phyloP scores from a whole-genome alignment of 1,284 basidiomycete species.

The Melampsora larici-populina region DNA sequence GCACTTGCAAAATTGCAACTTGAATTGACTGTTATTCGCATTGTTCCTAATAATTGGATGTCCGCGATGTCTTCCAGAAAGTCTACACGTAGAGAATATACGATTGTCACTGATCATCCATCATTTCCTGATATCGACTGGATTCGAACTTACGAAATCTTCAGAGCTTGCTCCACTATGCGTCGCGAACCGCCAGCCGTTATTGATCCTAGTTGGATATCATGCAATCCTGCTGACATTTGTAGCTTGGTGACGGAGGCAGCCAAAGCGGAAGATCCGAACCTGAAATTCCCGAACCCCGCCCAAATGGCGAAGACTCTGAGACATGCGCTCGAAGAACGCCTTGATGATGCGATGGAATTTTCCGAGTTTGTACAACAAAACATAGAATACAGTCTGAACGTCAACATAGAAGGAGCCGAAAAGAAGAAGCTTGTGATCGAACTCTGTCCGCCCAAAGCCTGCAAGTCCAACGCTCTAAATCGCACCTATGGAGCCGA shows the following conservation, averaged over 20 bases:
- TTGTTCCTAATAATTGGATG: too few species aligned
- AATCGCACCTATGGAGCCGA: constrained; percentile 22
- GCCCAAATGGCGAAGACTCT: not conserved
- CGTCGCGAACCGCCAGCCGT: not conserved
- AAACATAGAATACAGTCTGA: not conserved
- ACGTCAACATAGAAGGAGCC: not conserved
- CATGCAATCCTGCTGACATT: not conserved
- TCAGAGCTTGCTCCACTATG: not conserved
- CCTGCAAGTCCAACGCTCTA: constrained; percentile 11
- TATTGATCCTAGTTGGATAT: not conserved
- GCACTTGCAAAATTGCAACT: too few species aligned
- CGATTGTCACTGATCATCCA: not conserved
- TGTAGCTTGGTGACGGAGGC: not conserved
- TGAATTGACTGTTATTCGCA: too few species aligned
- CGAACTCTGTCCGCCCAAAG: not conserved
- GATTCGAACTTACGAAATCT: not conserved
- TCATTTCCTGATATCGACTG: not conserved
- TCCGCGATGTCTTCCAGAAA: not conserved
- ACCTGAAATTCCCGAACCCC: not conserved
- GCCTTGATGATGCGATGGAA: not conserved
- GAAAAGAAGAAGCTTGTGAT: not conserved
- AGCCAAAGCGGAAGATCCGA: not conserved
- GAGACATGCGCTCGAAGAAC: not conserved
- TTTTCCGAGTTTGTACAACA: not conserved
- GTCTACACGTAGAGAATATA: not conserved